A percentile compares a stretch with the other conserved stretches of the same genome.
These are phyloP conservation scores for Nemophila menziesii DNA, from an alignment of 257 asterid species.

Conservation along the genomic window DNA sequence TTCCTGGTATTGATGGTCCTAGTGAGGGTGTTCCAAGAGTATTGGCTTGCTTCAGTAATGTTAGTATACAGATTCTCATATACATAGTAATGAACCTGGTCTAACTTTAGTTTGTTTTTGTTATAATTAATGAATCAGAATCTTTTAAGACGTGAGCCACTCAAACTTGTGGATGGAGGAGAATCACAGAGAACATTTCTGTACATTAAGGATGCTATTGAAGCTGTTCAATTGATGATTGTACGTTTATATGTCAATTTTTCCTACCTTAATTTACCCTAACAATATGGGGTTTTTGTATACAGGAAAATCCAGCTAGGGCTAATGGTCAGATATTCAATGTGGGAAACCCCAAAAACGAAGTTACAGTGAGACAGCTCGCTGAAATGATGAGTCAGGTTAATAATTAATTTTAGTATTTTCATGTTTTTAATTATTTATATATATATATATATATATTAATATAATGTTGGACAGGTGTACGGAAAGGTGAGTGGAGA, in stretches of 20 bases:
- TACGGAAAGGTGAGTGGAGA: conserved; percentile 80
- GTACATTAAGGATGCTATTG: conserved; percentile 87
- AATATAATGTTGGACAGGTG: conserved; percentile 29
- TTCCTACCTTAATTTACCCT: conserved; percentile 6
- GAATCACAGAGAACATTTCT: conserved; percentile 85
- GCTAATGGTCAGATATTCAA: conserved; percentile 88
- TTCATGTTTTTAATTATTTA: not conserved
- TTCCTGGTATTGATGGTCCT: conserved; percentile 97
- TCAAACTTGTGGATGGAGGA: conserved; percentile 95
- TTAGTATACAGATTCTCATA: conserved; percentile 20
- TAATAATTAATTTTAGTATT: not conserved
- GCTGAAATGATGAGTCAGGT: conserved; percentile 99
- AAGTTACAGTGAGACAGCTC: conserved; percentile 90
- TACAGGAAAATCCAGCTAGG: conserved; percentile 86
- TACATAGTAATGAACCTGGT: conserved; percentile 10
- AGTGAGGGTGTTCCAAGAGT: conserved; percentile 98
- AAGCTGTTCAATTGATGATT: conserved; percentile 86
- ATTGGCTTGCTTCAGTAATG: conserved; percentile 95
- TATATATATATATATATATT: not conserved
- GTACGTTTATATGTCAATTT: conserved; percentile 29
- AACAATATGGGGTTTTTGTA: conserved; percentile 11
- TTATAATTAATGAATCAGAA: conserved; percentile 33
- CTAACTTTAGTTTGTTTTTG: conserved; percentile 5
- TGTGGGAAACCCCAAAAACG: conserved; percentile 92
- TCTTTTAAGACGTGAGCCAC: conserved; percentile 76